Evolutionary conservation across 2,329 filamentous ascomycete species (phyloP).

Genomic region (Pezicula neosporulosa): DNA sequence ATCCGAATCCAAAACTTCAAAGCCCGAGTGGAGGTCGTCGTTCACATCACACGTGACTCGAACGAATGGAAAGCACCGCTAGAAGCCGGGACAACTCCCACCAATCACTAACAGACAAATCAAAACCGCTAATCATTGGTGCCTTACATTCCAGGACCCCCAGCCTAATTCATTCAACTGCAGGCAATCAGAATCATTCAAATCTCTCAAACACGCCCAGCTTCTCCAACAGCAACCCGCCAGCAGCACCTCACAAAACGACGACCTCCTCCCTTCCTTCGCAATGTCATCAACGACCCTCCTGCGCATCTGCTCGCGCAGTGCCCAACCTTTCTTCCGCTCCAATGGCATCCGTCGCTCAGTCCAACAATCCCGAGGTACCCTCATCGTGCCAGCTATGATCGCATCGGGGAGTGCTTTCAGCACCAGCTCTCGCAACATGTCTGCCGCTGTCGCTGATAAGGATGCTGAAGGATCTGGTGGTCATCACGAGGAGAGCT

Average conservation of each 20-base stretch:
- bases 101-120: no score
- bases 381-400: conserved; percentile 46
- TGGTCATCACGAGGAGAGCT: conserved; percentile 86
- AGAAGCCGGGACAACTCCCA: no score
- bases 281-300: conserved; percentile 64
- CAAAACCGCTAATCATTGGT: conserved; percentile 1
- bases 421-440: conserved; percentile 49
- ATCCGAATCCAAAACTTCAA: no score
- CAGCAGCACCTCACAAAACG: not conserved
- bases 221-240: not conserved
- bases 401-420: conserved; percentile 49
- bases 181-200: not conserved
- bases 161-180: no score
- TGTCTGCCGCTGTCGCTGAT: conserved; percentile 37
- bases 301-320: conserved; percentile 69
- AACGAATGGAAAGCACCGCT: no score
- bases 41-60: no score
- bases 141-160: no score
- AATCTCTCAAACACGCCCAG: not conserved
- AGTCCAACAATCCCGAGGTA: conserved; percentile 52
- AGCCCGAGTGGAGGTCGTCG: no score
- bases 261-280: conserved; percentile 11
- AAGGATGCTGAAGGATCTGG: conserved; percentile 53
- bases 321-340: conserved; percentile 58
- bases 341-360: conserved; percentile 56